phyloP scores from a whole-genome alignment of 805 yeast genomes.

The Metschnikowia kofuensis region DNA sequence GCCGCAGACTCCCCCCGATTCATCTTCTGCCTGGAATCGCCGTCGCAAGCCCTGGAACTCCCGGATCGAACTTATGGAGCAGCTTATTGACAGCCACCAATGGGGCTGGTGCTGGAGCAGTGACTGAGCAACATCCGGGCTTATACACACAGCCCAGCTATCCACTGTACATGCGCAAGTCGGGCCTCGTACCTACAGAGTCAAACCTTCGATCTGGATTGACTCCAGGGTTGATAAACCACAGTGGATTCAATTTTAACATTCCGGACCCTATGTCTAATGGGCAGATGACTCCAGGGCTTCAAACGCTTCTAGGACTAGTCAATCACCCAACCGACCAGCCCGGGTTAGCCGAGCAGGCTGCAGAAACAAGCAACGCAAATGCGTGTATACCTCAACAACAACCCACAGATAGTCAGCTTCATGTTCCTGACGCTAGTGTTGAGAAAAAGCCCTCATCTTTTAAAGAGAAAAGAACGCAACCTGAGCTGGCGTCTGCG shows the following conservation, averaged over 20 bases:
- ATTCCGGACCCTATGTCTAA: slow-evolving; percentile 39
- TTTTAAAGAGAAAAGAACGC: slow-evolving; percentile 1
- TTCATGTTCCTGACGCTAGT: not conserved
- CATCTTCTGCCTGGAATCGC: slow-evolving; percentile 44
- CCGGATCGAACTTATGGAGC: slow-evolving; percentile 50
- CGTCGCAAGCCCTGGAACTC: slow-evolving; percentile 47
- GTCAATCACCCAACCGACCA: slow-evolving; percentile 10
- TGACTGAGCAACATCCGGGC: slow-evolving; percentile 5
- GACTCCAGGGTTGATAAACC: slow-evolving; percentile 52
- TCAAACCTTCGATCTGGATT: slow-evolving; percentile 67
- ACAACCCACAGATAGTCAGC: slow-evolving; percentile 4
- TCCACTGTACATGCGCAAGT: slow-evolving; percentile 35
- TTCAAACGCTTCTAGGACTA: slow-evolving; percentile 38
- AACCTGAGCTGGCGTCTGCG: not conserved
- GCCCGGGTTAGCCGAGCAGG: not conserved
- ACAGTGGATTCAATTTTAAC: slow-evolving; percentile 33
- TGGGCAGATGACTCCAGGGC: slow-evolving; percentile 49
- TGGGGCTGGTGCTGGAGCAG: slow-evolving; percentile 9
- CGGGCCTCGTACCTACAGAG: slow-evolving; percentile 78
- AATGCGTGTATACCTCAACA: not conserved
- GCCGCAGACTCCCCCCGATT: slow-evolving; percentile 54
- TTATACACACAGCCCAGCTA: slow-evolving; percentile 7
- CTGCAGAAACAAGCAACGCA: not conserved
- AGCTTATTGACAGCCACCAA: slow-evolving; percentile 43
- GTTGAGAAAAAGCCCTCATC: not conserved